Base-by-base conservation (phyloP, 805 yeast species). In the Teunomyces aglyptinius region DNA sequence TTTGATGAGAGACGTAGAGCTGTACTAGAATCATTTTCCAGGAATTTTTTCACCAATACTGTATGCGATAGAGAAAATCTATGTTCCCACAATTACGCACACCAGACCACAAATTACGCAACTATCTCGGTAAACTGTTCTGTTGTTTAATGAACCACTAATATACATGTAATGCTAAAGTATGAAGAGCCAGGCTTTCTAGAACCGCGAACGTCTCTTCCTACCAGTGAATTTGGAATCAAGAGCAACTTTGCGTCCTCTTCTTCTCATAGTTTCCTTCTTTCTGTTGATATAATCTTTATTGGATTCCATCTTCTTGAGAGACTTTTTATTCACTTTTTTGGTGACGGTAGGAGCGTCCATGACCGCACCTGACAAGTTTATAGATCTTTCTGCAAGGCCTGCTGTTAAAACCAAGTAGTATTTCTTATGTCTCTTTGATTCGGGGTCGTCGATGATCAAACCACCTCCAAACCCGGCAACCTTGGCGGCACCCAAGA, bases 401-500 rank as follows among this genome's bases (percentile, higher is more conserved):
- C 96, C 96, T 1, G 97, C 96, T 41, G 91, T 85, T 51, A 94
- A 71, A 15, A 94, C 97, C 49, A 94, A 70, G 63, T 94, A 94
- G 65, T 86, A 89, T 68, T 94, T 94, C 66, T 85, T 89, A 63
- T 92, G 89, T 65, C 86, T 88, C 63, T 89, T 91, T 29, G 90
- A 82, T 57, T 94, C 97, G 4, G 96, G 95, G 50, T 91, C 92
- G 65, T 94, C 99, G 32, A 92, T 79, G 19, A 94, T 90, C 54
- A 92, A 75, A 52, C 99, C 99, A 60, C 99, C 97, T 47, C 89
- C 92, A 65, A 94, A 94, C 1, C 99, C 99, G 0, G 97, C 85
- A 5, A 86, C 83, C 65, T 90, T 92, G 7, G 99, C 98, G 19
- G 96, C 87, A 33, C 77, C 76, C 45, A 88, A 71, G 26, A 94